Conservation (phyloP, 495 filamentous ascomycete species). For the Aspergillus ostianus region DNA sequence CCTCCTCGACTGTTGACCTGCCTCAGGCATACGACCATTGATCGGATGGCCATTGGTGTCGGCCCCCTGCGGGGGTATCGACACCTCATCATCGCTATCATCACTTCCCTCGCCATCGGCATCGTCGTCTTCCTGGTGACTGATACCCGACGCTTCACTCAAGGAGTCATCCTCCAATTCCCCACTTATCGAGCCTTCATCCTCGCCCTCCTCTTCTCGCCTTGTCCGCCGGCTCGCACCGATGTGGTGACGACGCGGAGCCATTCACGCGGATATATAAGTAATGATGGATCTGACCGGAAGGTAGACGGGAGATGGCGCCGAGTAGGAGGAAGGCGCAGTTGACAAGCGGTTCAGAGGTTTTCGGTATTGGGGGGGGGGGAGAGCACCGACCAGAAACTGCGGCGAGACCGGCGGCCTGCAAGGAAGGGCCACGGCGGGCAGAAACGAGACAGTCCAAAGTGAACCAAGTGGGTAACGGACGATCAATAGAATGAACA, state of each 20-base stretch:
- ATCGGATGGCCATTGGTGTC: slow-evolving; percentile 36
- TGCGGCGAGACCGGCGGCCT: slow-evolving; percentile 21
- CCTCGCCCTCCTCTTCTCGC: slow-evolving; percentile 76
- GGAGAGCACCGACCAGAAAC: slow-evolving; percentile 16
- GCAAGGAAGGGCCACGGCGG: slow-evolving; percentile 18
- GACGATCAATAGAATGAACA: slow-evolving; percentile 2
- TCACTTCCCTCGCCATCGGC: slow-evolving; percentile 73
- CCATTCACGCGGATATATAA: slow-evolving; percentile 44
- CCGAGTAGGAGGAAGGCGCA: slow-evolving; percentile 1
- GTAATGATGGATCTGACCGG: background rate
- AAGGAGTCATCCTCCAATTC: slow-evolving; percentile 78
- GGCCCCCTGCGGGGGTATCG: slow-evolving; percentile 45
- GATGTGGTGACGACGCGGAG: slow-evolving; percentile 65
- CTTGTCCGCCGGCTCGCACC: slow-evolving; percentile 71
- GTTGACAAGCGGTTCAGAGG: background rate
- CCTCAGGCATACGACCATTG: slow-evolving; percentile 36
- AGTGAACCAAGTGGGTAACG: background rate
- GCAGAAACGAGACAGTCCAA: slow-evolving; percentile 9
- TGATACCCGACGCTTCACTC: slow-evolving; percentile 74
- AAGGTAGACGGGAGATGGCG: background rate
- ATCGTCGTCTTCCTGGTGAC: slow-evolving; percentile 72
- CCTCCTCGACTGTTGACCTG: slow-evolving; percentile 26
- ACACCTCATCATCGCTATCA: slow-evolving; percentile 63
- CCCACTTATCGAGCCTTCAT: slow-evolving; percentile 62
- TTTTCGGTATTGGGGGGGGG: slow-evolving; percentile 4